Conservation (phyloP, 352 stramenopile genomes). For the Globisporangium acanthophoron region DNA sequence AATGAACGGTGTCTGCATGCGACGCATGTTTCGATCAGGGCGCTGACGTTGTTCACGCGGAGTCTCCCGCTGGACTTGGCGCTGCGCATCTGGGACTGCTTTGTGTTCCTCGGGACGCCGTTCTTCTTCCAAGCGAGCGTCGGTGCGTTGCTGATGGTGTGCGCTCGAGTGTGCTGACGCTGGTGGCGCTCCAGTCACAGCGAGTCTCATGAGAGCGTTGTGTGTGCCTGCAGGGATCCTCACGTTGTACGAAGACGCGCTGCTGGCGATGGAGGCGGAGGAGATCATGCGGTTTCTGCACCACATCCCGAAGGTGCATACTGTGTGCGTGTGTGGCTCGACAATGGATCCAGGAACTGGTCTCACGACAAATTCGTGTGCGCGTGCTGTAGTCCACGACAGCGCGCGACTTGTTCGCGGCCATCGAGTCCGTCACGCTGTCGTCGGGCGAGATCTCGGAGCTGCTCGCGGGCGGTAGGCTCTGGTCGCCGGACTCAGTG, state of each 20-base stretch:
- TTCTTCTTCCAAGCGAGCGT: slow-evolving; percentile 88
- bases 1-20: too few relatives aligned
- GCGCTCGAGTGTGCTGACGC: too few relatives aligned
- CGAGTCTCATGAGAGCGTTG: not conserved
- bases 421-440: slow-evolving; percentile 60
- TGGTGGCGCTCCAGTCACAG: not conserved
- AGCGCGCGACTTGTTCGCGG: slow-evolving; percentile 53
- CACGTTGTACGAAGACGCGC: slow-evolving; percentile 56
- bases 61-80: slow-evolving; percentile 68
- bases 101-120: slow-evolving; percentile 66
- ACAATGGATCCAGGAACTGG: not conserved
- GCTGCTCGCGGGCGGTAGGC: slow-evolving; percentile 56
- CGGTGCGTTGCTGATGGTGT: slow-evolving; percentile 25
- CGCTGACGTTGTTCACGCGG: slow-evolving; percentile 74
- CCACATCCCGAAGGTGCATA: slow-evolving; percentile 56
- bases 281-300: slow-evolving; percentile 79
- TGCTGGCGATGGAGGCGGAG: slow-evolving; percentile 69
- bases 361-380: not conserved
- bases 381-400: slow-evolving; percentile 30
- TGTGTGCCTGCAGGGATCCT: slow-evolving; percentile 39
- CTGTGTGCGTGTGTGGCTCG: not conserved
- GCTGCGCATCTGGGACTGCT: slow-evolving; percentile 80
- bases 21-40: slow-evolving; percentile 23
- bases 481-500: slow-evolving; percentile 72
- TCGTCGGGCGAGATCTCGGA: slow-evolving; percentile 67